Evolutionary conservation across 2,329 filamentous ascomycete genomes (phyloP), one percentile per base, ranked within the genome.

Genomic region (Aspergillus persii): DNA sequence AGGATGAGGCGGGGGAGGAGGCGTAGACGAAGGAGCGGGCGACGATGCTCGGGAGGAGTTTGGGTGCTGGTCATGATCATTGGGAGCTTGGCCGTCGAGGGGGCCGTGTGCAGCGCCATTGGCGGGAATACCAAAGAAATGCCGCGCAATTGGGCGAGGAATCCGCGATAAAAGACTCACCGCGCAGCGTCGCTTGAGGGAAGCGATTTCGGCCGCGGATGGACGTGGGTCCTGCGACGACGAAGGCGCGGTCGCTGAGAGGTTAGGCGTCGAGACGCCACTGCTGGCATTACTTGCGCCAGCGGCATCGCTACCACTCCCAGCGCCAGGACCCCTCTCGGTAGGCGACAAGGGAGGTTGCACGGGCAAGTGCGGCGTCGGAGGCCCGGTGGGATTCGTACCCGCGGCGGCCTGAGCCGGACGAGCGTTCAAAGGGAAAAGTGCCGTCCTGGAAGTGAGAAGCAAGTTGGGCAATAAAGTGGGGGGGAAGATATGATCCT

Each of bases 381-480:
- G 65, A 60, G 60, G 48, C 52, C 46, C 61, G 49, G 30, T 56
- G 56, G 56, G 54, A 60, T 54, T 57, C 23, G 53, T 52, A 36
- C 46, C 51, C 53, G 53, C 55, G 49, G 63, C 56, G 61, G 58
- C 63, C 54, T 58, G 80, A 64, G 86, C 83, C 60, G 87, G 89
- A 62, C 89, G 87, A 68, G 85, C 82, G 76, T 96, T 96, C 77
- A 91, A 89, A 66, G 95, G 94, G 74, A 97, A 98, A 57, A 98
- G 80, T 61, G 90, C 85, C 68, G 85, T 86, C 72, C 95, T 90
- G 69, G 90, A 82, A 66, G 86, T 74, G 56, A 72, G 74, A 26
- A 81, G 74, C 66, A 91, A 76, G 71, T 81, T 81, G 72, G 90
- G 86, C 57, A 92, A 80, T 66, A 84, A 81, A 62, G 82, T 81